Conservation (phyloP, 331 rosid species). For the Pyracantha coccinea region DNA sequence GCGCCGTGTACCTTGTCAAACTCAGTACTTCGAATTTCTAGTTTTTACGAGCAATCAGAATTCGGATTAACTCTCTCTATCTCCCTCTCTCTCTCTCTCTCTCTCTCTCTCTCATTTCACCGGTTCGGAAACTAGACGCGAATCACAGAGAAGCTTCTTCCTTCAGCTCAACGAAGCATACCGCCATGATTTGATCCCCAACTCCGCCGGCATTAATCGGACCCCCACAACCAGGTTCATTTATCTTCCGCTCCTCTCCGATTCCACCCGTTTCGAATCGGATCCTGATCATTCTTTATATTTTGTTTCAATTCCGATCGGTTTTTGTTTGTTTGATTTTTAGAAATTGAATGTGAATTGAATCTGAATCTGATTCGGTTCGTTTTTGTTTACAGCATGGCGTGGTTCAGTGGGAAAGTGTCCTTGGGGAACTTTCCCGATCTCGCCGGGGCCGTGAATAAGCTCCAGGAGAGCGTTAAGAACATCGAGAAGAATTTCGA, state of each 20-base stretch:
- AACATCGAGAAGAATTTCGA: constrained; percentile 96
- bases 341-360: background rate
- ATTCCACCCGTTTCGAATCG: constrained; percentile 6
- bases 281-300: constrained; percentile 6
- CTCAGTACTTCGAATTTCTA: background rate
- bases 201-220: constrained; percentile 7
- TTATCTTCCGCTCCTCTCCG: background rate
- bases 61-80: background rate
- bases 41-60: background rate
- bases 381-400: constrained; percentile 50
- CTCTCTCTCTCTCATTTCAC: background rate
- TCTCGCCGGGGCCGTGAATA: constrained; percentile 95
- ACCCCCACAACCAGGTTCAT: constrained; percentile 28
- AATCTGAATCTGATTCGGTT: constrained; percentile 15
- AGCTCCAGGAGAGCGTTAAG: constrained; percentile 99
- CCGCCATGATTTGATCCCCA: constrained; percentile 30
- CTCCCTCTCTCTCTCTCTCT: background rate
- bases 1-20: background rate
- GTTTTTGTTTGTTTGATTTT: background rate
- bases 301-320: background rate
- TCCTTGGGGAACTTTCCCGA: constrained; percentile 90
- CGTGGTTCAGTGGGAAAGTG: constrained; percentile 84
- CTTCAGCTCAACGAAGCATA: constrained; percentile 14
- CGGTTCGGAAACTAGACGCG: background rate
- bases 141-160: background rate